Percentiles rank a stretch among this genome's conserved stretches.
phyloP scores from a whole-genome alignment of 2,329 filamentous ascomycete genomes.

The Pezicula carpinea region DNA sequence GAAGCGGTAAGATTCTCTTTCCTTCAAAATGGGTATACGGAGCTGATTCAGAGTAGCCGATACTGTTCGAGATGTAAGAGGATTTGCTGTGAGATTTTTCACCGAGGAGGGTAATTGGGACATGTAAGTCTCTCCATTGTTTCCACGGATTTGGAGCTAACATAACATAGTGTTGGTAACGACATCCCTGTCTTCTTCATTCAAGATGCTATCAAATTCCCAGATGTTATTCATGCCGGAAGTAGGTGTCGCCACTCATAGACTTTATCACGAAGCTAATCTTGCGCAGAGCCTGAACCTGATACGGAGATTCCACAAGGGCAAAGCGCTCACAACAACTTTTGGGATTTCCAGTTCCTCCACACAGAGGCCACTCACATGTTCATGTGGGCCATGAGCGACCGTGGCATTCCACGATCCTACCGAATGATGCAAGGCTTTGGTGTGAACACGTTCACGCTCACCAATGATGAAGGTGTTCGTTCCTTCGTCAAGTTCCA shows the following conservation, averaged over 20 bases:
- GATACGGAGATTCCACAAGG: slow-evolving; percentile 68
- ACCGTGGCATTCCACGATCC: slow-evolving; percentile 67
- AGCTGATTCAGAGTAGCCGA: slow-evolving; percentile 47
- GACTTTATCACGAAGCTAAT: slow-evolving; percentile 13
- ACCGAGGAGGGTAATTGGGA: slow-evolving; percentile 77
- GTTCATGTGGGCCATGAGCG: slow-evolving; percentile 76
- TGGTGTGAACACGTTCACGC: slow-evolving; percentile 73
- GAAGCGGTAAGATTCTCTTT: slow-evolving; percentile 39
- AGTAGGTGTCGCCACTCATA: slow-evolving; percentile 19
- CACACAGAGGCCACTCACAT: slow-evolving; percentile 73
- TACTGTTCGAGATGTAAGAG: slow-evolving; percentile 77
- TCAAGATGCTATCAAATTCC: slow-evolving; percentile 71
- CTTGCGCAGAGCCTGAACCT: slow-evolving; percentile 57
- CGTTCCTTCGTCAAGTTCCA: slow-evolving; percentile 74
- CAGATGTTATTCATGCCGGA: slow-evolving; percentile 54
- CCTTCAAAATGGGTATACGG: not conserved
- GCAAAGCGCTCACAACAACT: slow-evolving; percentile 68
- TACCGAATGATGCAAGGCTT: slow-evolving; percentile 86
- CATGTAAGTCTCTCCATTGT: slow-evolving; percentile 28
- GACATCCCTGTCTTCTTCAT: slow-evolving; percentile 75
- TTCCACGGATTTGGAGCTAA: not conserved
- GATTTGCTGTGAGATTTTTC: slow-evolving; percentile 76
- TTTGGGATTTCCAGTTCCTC: slow-evolving; percentile 69
- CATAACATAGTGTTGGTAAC: slow-evolving; percentile 50
- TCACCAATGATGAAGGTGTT: slow-evolving; percentile 64